These are phyloP conservation scores for Populus hybrid DNA, from an alignment of 441 rosid species.

Conservation along the genomic window DNA sequence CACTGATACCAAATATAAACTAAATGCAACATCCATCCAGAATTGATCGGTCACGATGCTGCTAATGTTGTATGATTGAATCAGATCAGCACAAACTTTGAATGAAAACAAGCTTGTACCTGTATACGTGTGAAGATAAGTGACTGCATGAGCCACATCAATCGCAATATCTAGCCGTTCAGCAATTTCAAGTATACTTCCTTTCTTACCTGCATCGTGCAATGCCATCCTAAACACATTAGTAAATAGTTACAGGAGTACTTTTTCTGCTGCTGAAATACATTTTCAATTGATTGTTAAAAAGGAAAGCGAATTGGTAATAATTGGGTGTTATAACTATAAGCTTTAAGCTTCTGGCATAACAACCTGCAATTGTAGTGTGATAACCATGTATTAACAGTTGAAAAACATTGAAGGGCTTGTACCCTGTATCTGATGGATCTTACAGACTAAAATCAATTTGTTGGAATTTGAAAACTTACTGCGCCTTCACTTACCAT, in stretches of 20 bases:
- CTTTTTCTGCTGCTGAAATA: neutral
- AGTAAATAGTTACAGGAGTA: neutral
- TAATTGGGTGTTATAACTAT: neutral
- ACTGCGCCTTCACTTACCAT: slow-evolving; percentile 48
- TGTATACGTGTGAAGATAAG: slow-evolving; percentile 82
- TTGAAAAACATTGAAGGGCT: neutral
- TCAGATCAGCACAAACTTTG: neutral
- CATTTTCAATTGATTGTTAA: neutral
- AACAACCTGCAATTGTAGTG: neutral
- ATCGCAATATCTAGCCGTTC: slow-evolving; percentile 84
- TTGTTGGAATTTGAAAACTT: neutral
- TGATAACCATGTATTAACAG: neutral
- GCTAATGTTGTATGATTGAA: neutral
- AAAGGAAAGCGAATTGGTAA: neutral
- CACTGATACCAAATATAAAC: neutral
- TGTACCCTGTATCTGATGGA: neutral
- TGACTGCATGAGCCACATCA: slow-evolving; percentile 87
- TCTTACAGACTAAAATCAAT: neutral
- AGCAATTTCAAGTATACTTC: slow-evolving; percentile 60
- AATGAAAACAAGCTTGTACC: slow-evolving; percentile 33
- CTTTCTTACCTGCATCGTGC: slow-evolving; percentile 44
- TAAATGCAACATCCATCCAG: neutral
- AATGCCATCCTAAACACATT: neutral
- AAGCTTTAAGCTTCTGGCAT: neutral
- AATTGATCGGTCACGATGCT: neutral